These are phyloP conservation scores for Moesziomyces sp. DNA, from an alignment of 1,284 basidiomycete species.

Conservation along the genomic window DNA sequence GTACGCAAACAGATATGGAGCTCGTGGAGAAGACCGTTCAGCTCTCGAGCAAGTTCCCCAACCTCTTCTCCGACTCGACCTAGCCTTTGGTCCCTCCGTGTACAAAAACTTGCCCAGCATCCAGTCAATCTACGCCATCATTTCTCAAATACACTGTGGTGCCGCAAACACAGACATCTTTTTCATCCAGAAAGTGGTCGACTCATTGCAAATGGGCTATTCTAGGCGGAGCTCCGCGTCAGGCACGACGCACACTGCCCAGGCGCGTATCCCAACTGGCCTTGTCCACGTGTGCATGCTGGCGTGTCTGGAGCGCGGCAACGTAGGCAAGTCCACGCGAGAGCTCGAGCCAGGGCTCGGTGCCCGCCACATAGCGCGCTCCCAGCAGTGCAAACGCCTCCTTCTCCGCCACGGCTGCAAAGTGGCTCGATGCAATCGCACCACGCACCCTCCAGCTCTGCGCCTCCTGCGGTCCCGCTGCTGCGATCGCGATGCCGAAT, in stretches of 20 bases:
- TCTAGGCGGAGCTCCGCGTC: too few species aligned
- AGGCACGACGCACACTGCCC: slow-evolving; percentile 27
- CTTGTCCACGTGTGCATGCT: background rate
- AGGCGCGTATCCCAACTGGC: slow-evolving; percentile 21
- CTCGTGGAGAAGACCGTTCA: slow-evolving; percentile 57
- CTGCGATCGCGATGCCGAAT: slow-evolving; percentile 69
- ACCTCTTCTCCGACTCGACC: slow-evolving; percentile 41
- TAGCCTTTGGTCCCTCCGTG: background rate
- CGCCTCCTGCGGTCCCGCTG: slow-evolving; percentile 56
- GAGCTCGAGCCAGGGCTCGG: slow-evolving; percentile 49
- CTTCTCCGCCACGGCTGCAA: slow-evolving; percentile 32
- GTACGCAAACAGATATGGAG: slow-evolving; percentile 25
- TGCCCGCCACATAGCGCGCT: slow-evolving; percentile 46
- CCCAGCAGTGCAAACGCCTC: slow-evolving; percentile 26
- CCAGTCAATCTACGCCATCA: background rate
- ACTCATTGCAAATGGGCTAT: too few species aligned
- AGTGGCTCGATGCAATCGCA: slow-evolving; percentile 12
- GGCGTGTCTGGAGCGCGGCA: background rate
- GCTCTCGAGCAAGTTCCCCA: slow-evolving; percentile 48
- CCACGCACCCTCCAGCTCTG: slow-evolving; percentile 5
- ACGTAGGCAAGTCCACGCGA: slow-evolving; percentile 22
- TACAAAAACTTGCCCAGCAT: slow-evolving; percentile 4
- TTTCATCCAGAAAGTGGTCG: background rate
- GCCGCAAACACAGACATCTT: background rate
- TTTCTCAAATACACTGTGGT: too few species aligned